Conservation (phyloP, 495 filamentous ascomycete genomes). For the Hyaloscypha variabilis region DNA sequence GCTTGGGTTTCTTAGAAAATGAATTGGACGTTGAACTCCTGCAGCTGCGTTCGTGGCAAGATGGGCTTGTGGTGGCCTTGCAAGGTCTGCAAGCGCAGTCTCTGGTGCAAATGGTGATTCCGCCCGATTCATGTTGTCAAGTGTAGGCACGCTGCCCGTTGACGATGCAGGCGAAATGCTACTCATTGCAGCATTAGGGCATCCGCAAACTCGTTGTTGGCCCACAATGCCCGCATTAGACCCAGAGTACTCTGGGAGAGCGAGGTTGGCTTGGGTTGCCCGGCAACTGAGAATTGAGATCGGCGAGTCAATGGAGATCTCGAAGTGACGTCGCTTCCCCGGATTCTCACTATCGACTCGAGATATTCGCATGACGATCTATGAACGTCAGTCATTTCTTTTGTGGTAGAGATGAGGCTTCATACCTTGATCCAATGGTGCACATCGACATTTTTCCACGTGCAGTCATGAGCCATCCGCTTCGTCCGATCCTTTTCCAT, state of each 20-base stretch:
- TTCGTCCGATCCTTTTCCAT: conserved; percentile 80
- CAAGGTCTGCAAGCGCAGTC: conserved; percentile 21
- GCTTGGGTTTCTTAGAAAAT: conserved; percentile 84
- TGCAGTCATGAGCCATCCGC: conserved; percentile 88
- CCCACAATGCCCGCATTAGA: conserved; percentile 29
- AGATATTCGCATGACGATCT: conserved; percentile 97
- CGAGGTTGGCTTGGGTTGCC: conserved; percentile 88
- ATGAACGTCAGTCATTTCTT: conserved; percentile 18
- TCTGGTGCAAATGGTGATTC: conserved; percentile 9
- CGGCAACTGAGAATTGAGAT: conserved; percentile 95
- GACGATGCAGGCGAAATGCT: conserved; percentile 31
- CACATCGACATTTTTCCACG: conserved; percentile 94
- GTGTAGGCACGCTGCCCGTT: conserved; percentile 28
- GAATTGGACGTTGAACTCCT: conserved; percentile 68
- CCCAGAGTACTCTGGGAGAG: conserved; percentile 81
- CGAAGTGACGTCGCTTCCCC: conserved; percentile 89
- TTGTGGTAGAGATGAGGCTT: not conserved
- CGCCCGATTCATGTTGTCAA: not conserved
- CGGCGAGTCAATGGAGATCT: conserved; percentile 98
- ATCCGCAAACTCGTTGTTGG: conserved; percentile 67
- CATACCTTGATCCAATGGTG: conserved; percentile 99
- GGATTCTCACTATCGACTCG: conserved; percentile 82
- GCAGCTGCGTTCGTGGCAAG: conserved; percentile 27
- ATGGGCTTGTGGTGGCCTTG: conserved; percentile 32
- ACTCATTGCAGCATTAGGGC: conserved; percentile 60